Conservation (phyloP, 441 rosid species). For the Omphalea diandra region DNA sequence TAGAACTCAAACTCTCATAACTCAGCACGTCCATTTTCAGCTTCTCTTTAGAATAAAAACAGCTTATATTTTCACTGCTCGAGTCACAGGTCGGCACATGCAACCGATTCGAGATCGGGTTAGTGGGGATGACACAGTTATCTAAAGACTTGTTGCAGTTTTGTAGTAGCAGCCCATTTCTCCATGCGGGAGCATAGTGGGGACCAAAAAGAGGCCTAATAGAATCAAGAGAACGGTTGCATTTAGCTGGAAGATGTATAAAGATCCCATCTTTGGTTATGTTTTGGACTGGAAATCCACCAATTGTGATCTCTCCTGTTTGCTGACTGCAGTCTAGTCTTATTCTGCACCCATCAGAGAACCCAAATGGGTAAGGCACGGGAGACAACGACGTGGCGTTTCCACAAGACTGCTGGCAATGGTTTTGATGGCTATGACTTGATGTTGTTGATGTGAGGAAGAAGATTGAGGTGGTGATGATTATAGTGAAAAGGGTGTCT, state of each 20-base stretch:
- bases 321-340: conserved; percentile 32
- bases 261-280: conserved; percentile 44
- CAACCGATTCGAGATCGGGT: conserved; percentile 22
- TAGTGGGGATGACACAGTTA: conserved; percentile 34
- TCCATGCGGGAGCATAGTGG: conserved; percentile 36
- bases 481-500: conserved; percentile 19
- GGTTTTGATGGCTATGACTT: conserved; percentile 1
- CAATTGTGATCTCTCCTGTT: conserved; percentile 30
- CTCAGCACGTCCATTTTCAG: conserved; percentile 27
- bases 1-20: conserved; percentile 17
- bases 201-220: conserved; percentile 32
- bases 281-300: conserved; percentile 43
- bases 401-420: conserved; percentile 28
- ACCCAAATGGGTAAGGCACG: conserved; percentile 70
- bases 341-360: conserved; percentile 45
- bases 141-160: conserved; percentile 26
- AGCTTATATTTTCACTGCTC: conserved; percentile 34
- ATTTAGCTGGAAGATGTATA: conserved; percentile 40
- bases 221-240: conserved; percentile 44
- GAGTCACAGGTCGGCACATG: conserved; percentile 23
- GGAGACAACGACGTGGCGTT: conserved; percentile 12
- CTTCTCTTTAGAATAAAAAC: conserved; percentile 27
- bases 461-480: conserved; percentile 6
- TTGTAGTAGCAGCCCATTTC: conserved; percentile 51
- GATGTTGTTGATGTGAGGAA: conserved; percentile 22